Conservation (phyloP, 805 yeast species). For the Pichia thaimueangensis region DNA sequence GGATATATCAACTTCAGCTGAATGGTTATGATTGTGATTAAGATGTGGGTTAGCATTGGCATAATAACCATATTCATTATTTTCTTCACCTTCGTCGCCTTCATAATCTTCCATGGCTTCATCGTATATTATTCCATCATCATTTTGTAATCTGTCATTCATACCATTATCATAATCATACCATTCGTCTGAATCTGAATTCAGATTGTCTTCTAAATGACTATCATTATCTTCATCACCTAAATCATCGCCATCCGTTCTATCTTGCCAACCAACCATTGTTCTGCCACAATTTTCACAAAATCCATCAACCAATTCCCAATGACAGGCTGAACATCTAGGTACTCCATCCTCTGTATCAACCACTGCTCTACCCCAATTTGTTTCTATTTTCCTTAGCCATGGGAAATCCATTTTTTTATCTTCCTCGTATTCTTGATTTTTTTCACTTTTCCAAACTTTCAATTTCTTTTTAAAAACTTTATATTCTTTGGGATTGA, state of each 20-base stretch:
- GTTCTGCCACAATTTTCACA: conserved; percentile 65
- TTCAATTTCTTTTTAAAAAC: not conserved
- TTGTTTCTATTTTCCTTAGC: conserved; percentile 46
- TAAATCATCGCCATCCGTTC: conserved; percentile 14
- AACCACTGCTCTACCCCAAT: conserved; percentile 43
- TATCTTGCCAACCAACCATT: conserved; percentile 26
- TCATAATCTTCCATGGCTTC: conserved; percentile 4
- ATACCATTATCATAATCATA: conserved; percentile 12
- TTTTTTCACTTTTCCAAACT: conserved; percentile 25
- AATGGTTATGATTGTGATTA: not conserved
- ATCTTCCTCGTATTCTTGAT: conserved; percentile 37
- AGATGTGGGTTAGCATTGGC: not conserved
- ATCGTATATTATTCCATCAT: not conserved
- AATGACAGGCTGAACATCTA: conserved; percentile 68
- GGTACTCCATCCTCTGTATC: conserved; percentile 69
- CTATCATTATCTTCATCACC: conserved; percentile 10
- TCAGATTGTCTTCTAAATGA: conserved; percentile 6
- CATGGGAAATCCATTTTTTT: conserved; percentile 26
- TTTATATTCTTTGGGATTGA: not conserved
- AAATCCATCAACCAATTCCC: conserved; percentile 66
- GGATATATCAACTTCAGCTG: not conserved
- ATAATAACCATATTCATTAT: not conserved
- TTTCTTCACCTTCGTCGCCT: conserved; percentile 1
- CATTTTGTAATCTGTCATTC: not conserved
- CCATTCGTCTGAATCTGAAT: conserved; percentile 7